Base-by-base conservation (phyloP, 352 stramenopile genomes). In the Hyaloperonospora arabidopsidis region DNA sequence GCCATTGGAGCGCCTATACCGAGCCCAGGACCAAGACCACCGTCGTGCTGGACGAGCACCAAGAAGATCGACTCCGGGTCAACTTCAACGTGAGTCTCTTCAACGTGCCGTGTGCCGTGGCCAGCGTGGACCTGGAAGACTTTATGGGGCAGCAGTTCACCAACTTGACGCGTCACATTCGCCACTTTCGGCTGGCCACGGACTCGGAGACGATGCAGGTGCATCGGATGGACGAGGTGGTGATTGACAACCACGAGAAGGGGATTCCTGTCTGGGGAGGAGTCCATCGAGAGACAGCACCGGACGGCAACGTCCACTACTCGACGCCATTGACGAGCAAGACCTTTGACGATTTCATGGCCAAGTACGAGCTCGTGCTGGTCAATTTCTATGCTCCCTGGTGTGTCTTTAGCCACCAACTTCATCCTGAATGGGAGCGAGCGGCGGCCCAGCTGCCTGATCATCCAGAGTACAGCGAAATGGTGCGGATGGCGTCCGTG, bases 61-160 rank as follows among this genome's bases (percentile, higher is more conserved):
- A 88, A 59, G 82, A 93, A 54, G 79, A 90, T 59, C 76, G 79
- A 44, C 64, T 93, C 45, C 79, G 79, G 29, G 84, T 93, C 40
- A 90, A 90, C 54, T 93, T 93, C 52, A 93, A 93, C 59, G 74
- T 93, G 28, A 88, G 76, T 59, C 50, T 93, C 40, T 68, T 87
- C 45, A 72, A 79, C 15, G 68, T 93, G 45, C 80, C 83, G 2
- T 93, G 83, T 49, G 52, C 70, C 17, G 68, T 80, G 52, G 78
- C 79, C 22, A 90, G 79, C 54, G 74, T 90, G 45, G 80, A 93
- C 52, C 54, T 93, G 46, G 78, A 80, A 54, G 80, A 93, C 68
- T 70, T 87, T 65, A 90, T 89, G 76, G 81, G 81, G 36, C 76
- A 83, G 58, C 54, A 55, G 23, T 86, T 88, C 45, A 67, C 74